These are phyloP conservation scores for Xerocomellus amylosporus DNA, from an alignment of 768 basidiomycete genomes.

Conservation along the genomic window DNA sequence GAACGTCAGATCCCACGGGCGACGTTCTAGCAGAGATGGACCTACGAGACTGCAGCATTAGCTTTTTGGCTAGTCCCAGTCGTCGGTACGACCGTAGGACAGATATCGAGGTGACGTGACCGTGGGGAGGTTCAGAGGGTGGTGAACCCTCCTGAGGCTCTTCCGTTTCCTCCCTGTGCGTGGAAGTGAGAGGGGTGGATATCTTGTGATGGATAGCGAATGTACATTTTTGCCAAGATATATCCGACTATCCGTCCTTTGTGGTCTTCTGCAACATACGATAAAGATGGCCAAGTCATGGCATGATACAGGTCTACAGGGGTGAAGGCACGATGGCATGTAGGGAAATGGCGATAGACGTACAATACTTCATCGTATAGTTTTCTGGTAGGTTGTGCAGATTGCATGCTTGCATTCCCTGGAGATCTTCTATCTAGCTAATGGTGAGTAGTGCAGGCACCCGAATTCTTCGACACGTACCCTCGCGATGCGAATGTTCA, in stretches of 20 bases:
- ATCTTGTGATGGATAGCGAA: conserved; percentile 3
- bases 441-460: conserved; percentile 14
- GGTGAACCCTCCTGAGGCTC: conserved; percentile 45
- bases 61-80: conserved; percentile 88
- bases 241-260: conserved; percentile 92
- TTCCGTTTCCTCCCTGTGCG: conserved; percentile 53
- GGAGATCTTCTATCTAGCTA: conserved; percentile 75
- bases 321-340: background rate
- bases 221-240: conserved; percentile 92
- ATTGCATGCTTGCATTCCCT: conserved; percentile 93
- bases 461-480: conserved; percentile 13
- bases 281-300: conserved; percentile 90
- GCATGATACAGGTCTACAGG: conserved; percentile 79
- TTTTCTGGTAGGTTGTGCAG: conserved; percentile 92
- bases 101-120: conserved; percentile 96
- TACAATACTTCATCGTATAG: conserved; percentile 80
- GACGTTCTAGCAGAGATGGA: conserved; percentile 6
- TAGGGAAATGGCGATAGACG: conserved; percentile 18
- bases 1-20: background rate
- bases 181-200: conserved; percentile 25
- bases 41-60: conserved; percentile 93
- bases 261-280: conserved; percentile 88
- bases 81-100: conserved; percentile 87
- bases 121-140: conserved; percentile 61
- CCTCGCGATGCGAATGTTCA: conserved; percentile 33